Conservation (phyloP, 176 grass and related monocot genomes). For the Sorghum bicolor region Sorghum_bicolor_NCBIv3 NC_012872.2:71072501-71073000, state of each 20-base stretch:
- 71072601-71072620: slow-evolving; percentile 15
- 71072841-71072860: not conserved
- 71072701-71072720: not conserved
- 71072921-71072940: slow-evolving; percentile 1
- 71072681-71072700: slow-evolving; percentile 19
- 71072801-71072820: not conserved
- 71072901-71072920: not conserved
- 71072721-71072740: slow-evolving; percentile 39
- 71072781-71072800: not conserved
- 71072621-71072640: too few species aligned
- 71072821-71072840: not conserved
- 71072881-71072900: not conserved
- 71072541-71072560: too few species aligned
- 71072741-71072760: not conserved
- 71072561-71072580: too few species aligned
- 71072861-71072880: not conserved
- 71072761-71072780: not conserved
- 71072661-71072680: slow-evolving; percentile 40
- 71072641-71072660: slow-evolving; percentile 20
- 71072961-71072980: not conserved
- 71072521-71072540: too few species aligned
- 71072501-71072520: too few species aligned
- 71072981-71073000: not conserved
- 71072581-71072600: too few species aligned
- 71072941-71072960: not conserved